Evolutionary conservation across 108 stramenopile genomes (phyloP).

Genomic region (Ochromonas danica): DNA sequence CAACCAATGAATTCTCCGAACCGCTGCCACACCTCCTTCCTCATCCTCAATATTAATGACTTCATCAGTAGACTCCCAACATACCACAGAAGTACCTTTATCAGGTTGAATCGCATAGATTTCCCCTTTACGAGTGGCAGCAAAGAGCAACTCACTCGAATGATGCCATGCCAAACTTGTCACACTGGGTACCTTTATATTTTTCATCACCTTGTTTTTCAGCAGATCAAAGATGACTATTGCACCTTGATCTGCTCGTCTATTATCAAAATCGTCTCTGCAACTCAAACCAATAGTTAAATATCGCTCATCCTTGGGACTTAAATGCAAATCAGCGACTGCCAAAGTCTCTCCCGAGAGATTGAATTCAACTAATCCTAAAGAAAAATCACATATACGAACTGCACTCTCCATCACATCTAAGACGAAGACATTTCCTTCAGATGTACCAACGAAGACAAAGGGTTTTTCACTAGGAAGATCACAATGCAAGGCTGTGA

Average conservation of each 20-base stretch:
- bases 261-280: slow-evolving; percentile 3
- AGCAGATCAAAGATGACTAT: slow-evolving; percentile 11
- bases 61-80: background rate
- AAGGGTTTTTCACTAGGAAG: background rate
- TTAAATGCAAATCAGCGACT: background rate
- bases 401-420: background rate
- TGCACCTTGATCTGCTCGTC: background rate
- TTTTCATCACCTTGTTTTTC: background rate
- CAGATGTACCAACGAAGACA: background rate
- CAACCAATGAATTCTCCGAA: background rate
- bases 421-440: background rate
- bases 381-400: background rate
- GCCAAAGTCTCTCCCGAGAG: background rate
- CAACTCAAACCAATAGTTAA: background rate
- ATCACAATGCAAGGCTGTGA: slow-evolving; percentile 9
- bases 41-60: background rate
- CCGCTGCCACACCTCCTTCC: background rate
- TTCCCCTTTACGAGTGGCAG: slow-evolving; percentile 3
- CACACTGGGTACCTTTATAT: background rate
- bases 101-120: background rate
- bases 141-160: background rate
- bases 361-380: background rate
- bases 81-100: background rate
- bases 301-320: slow-evolving; percentile 1
- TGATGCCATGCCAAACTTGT: background rate